Base-by-base conservation (phyloP, 805 yeast species). In the Suhomyces prunicola region DNA sequence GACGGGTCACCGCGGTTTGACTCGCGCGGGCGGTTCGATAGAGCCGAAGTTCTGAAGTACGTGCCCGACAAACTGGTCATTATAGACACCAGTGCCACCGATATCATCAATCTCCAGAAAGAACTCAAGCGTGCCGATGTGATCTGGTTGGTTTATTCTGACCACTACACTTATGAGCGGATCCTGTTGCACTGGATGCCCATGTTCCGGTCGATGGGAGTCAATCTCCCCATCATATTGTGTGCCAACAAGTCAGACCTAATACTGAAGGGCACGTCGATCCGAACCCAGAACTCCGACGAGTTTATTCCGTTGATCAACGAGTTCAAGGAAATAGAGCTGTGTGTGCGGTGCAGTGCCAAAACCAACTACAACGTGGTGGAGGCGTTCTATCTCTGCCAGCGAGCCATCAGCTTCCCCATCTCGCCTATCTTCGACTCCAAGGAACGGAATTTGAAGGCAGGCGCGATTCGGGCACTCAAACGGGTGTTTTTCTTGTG, bases 181-280 rank as follows among this genome's bases (percentile, higher is more conserved):
- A 83, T 94, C 4, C 85, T 97, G 2, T 74, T 93, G 23, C 91
- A 91, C 67, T 94, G 99, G 99, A 86, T 94, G 81, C 94, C 96
- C 49, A 81, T 87, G 76, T 87, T 94, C 62, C 78, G 99, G 56
- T 89, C 96, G 0, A 77, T 90, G 80, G 99, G 99, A 3, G 90
- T 93, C 53, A 94, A 94, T 64, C 69, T 93, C 12, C 99, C 99
- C 0, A 86, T 94, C n/a, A 90, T 94, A 1, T 72, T 94, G 2
- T 87, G 96, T 69, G 91, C 92, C 51, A 94, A 91, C 68, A 91
- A 90, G 62, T 78, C 85, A 17, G 96, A 88, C 53, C 63, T 52
- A 54, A 48, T 64, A 1, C 68, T 75, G 0, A 61, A 72, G 13
- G 82, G 80, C 46, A 71, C 81, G 0, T 81, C 80, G 35, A 77